Percentiles rank a stretch among this genome's conserved stretches.
phyloP scores from a whole-genome alignment of 768 basidiomycete species.

The Hirschioporus abietinus region DNA sequence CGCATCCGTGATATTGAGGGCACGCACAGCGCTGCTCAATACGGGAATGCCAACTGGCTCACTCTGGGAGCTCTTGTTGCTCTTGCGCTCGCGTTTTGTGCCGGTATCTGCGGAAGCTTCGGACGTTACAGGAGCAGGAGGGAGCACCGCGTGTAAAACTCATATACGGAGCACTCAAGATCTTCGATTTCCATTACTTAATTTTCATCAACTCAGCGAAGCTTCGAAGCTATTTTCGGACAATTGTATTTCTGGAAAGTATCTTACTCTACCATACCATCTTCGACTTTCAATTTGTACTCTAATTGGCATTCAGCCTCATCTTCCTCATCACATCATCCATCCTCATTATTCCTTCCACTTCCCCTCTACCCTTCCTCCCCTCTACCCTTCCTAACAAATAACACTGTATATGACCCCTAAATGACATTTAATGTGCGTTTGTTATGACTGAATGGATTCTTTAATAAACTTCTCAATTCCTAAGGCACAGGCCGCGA shows the following conservation, averaged over 20 bases:
- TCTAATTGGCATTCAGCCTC: too few relatives aligned
- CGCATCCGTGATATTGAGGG: slow-evolving; percentile 45
- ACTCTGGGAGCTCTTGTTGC: slow-evolving; percentile 69
- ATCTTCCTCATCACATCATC: too few relatives aligned
- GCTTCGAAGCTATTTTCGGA: not conserved
- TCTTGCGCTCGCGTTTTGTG: slow-evolving; percentile 61
- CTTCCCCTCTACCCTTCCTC: too few relatives aligned
- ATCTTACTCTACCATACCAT: not conserved
- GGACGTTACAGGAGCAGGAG: slow-evolving; percentile 50
- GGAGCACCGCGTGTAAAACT: not conserved
- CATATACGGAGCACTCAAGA: not conserved
- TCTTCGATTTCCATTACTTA: not conserved
- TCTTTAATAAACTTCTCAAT: too few relatives aligned
- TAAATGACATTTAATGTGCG: too few relatives aligned
- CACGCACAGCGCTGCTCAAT: slow-evolving; percentile 33
- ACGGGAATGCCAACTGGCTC: slow-evolving; percentile 82
- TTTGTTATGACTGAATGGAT: too few relatives aligned
- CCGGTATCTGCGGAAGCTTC: slow-evolving; percentile 59
- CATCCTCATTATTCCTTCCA: too few relatives aligned
- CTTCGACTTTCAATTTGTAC: not conserved
- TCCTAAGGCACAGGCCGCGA: too few relatives aligned
- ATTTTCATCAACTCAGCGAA: not conserved
- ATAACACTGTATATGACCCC: too few relatives aligned
- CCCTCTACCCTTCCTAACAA: too few relatives aligned
- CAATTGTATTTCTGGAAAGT: not conserved